A percentile compares a stretch with the other conserved stretches of the same genome.
These are phyloP conservation scores for Leptodermis oblonga DNA, from an alignment of 257 asterid species.

Conservation along the genomic window DNA sequence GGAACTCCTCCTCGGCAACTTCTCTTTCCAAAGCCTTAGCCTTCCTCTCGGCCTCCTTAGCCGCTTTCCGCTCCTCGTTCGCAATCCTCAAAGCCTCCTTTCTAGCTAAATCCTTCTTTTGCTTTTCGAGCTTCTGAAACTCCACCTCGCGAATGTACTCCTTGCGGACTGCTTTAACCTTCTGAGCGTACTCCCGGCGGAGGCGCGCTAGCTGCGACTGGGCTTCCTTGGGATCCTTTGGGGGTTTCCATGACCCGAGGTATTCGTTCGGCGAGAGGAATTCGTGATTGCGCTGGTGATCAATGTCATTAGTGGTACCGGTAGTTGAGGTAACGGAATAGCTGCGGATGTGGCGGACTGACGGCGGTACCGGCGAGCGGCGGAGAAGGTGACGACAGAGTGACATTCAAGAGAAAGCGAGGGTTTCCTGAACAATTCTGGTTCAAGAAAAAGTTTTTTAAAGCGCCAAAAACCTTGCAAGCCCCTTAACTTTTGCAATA, in stretches of 20 bases:
- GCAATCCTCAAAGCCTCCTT: constrained; percentile 73
- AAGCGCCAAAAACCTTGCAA: too few relatives aligned
- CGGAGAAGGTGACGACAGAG: constrained; percentile 47
- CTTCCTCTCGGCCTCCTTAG: constrained; percentile 70
- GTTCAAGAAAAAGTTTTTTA: too few relatives aligned
- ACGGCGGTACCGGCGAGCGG: constrained; percentile 23
- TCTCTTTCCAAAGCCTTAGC: constrained; percentile 69
- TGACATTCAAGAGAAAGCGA: constrained; percentile 28
- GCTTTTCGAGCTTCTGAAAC: constrained; percentile 59
- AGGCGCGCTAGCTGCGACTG: constrained; percentile 49
- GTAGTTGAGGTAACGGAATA: constrained; percentile 25
- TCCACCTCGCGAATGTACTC: constrained; percentile 69
- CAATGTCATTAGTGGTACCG: constrained; percentile 23
- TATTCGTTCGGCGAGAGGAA: constrained; percentile 47
- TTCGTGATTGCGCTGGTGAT: constrained; percentile 39
- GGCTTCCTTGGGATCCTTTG: constrained; percentile 66
- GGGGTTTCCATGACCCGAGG: constrained; percentile 63
- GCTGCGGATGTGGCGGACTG: constrained; percentile 23
- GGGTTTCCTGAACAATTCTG: background rate
- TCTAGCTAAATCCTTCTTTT: constrained; percentile 55
- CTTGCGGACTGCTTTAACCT: constrained; percentile 57
- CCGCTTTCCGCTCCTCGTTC: constrained; percentile 63
- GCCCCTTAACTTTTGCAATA: too few relatives aligned
- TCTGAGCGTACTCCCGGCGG: constrained; percentile 62
- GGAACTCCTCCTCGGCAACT: constrained; percentile 59